Percentiles rank a stretch among this genome's conserved stretches.
Conservation (phyloP, 176 grass and related monocot genomes). For the Neostapfia colusana region DNA sequence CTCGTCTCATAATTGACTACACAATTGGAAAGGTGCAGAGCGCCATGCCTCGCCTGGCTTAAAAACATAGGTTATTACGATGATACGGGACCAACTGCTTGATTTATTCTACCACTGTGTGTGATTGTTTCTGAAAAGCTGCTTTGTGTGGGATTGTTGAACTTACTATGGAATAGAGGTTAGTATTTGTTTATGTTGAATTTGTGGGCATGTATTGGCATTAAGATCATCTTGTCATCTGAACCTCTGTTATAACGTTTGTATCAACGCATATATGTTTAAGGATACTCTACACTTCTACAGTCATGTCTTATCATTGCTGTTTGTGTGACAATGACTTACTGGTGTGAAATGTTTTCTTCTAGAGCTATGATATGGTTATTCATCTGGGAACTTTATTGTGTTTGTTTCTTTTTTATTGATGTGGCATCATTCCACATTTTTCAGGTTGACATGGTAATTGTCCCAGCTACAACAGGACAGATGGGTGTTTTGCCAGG, state of each 20-base stretch:
- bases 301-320: slow-evolving; percentile 29
- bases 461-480: slow-evolving; percentile 88
- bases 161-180: neutral
- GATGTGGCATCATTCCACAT: neutral
- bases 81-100: neutral
- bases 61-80: neutral
- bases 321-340: slow-evolving; percentile 3
- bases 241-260: neutral
- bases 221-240: slow-evolving; percentile 24
- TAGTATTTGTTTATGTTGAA: neutral
- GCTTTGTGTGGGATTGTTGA: neutral
- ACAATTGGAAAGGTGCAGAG: too few relatives aligned
- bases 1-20: too few relatives aligned
- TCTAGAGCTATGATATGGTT: neutral
- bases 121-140: neutral
- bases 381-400: neutral
- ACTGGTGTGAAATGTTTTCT: neutral
- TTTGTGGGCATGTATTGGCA: neutral
- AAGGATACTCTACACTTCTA: too few relatives aligned
- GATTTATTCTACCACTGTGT: neutral
- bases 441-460: slow-evolving; percentile 94
- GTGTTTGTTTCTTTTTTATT: neutral
- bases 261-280: too few relatives aligned
- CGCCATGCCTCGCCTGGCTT: too few relatives aligned
- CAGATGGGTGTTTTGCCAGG: slow-evolving; percentile 98